Evolutionary conservation across 2,329 filamentous ascomycete species (phyloP).

Genomic region (Septoria linicola): DNA sequence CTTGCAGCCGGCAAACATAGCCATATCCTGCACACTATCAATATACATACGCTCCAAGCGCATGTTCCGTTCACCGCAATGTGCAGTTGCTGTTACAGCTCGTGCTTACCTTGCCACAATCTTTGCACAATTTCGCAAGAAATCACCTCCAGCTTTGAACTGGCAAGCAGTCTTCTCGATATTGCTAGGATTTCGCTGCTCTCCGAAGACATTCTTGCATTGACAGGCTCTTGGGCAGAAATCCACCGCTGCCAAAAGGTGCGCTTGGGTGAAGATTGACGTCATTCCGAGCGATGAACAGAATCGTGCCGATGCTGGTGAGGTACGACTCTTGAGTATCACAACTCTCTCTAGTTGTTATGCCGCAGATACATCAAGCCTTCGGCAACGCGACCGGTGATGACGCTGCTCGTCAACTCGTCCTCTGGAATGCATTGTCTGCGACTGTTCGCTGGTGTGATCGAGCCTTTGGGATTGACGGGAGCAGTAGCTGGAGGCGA

Average conservation of each 20-base stretch:
- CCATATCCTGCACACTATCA: constrained; percentile 46
- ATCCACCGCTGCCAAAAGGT: no score
- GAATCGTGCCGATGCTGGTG: no score
- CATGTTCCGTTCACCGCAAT: not conserved
- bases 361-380: constrained; percentile 52
- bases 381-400: constrained; percentile 53
- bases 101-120: constrained; percentile 10
- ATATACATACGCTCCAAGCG: constrained; percentile 42
- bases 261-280: not conserved
- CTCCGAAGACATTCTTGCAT: not conserved
- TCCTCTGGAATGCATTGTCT: constrained; percentile 22
- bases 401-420: constrained; percentile 48
- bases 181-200: not conserved
- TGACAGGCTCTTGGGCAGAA: not conserved
- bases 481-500: constrained; percentile 17
- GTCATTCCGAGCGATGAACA: constrained; percentile 2
- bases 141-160: not conserved
- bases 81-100: no score
- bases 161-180: not conserved
- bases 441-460: not conserved
- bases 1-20: constrained; percentile 57
- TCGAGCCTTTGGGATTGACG: not conserved
- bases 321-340: no score
- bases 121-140: constrained; percentile 2
- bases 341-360: constrained; percentile 7